Conservation (phyloP, 352 stramenopile genomes). For the Globisporangium radiosum region DNA sequence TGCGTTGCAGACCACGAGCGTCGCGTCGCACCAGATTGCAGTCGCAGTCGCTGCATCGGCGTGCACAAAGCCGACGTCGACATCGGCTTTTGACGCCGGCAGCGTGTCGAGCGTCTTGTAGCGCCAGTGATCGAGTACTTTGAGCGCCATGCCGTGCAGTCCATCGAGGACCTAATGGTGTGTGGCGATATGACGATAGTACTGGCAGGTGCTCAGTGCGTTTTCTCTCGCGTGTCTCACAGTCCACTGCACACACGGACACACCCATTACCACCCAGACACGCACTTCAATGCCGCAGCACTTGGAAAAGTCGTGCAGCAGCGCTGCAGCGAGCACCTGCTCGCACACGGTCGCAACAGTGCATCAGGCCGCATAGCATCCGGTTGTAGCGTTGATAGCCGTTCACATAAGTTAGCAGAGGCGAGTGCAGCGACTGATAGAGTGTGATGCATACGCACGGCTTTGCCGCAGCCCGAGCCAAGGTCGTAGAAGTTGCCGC, state of each 20-base stretch:
- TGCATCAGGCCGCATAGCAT: neutral
- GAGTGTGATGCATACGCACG: conserved; percentile 16
- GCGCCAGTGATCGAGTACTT: conserved; percentile 56
- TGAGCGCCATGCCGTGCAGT: conserved; percentile 51
- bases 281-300: conserved; percentile 49
- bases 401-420: neutral
- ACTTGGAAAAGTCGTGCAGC: conserved; percentile 62
- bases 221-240: no score
- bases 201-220: neutral
- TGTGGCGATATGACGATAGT: neutral
- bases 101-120: conserved; percentile 56
- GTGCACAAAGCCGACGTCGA: conserved; percentile 52
- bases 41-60: conserved; percentile 31
- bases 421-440: neutral
- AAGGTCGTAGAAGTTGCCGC: conserved; percentile 66
- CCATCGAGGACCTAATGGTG: conserved; percentile 30
- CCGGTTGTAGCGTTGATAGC: neutral
- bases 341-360: no score
- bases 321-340: conserved; percentile 52
- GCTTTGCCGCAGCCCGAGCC: conserved; percentile 70
- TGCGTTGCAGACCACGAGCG: conserved; percentile 60
- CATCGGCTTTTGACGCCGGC: conserved; percentile 37
- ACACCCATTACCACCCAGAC: neutral
- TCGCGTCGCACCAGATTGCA: conserved; percentile 50
- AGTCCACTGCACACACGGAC: neutral